A percentile compares a stretch with the other conserved stretches of the same genome.
These are phyloP conservation scores for Ogataea pignaliae DNA, from an alignment of 805 yeast species.

Conservation along the genomic window DNA sequence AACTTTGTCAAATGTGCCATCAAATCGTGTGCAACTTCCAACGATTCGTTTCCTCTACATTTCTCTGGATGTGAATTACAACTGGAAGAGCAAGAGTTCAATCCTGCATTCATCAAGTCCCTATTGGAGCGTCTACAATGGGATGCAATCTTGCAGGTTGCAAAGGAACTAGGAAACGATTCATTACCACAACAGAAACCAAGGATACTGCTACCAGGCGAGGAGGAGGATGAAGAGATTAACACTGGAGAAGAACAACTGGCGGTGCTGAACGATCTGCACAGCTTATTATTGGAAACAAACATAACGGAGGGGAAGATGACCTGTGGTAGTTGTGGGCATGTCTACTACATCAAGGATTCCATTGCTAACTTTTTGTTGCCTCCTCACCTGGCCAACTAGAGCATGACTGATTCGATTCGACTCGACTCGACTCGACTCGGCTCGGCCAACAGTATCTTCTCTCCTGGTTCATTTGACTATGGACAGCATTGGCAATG, in stretches of 20 bases:
- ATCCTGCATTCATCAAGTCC: slow-evolving; percentile 71
- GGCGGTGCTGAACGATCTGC: slow-evolving; percentile 65
- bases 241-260: no score
- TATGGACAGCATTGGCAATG: no score
- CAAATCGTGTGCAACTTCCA: slow-evolving; percentile 68
- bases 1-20: slow-evolving; percentile 95
- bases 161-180: slow-evolving; percentile 67
- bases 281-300: slow-evolving; percentile 75
- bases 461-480: no score
- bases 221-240: slow-evolving; percentile 35
- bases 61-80: slow-evolving; percentile 65
- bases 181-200: slow-evolving; percentile 62
- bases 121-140: slow-evolving; percentile 84
- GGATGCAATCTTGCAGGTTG: slow-evolving; percentile 77
- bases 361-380: slow-evolving; percentile 89
- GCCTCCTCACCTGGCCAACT: slow-evolving; percentile 83
- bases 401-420: not conserved
- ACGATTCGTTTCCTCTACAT: slow-evolving; percentile 75
- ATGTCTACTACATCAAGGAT: slow-evolving; percentile 84
- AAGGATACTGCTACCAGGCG: slow-evolving; percentile 27
- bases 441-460: no score
- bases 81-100: slow-evolving; percentile 76
- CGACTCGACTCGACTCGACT: no score
- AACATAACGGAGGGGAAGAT: slow-evolving; percentile 84
- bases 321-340: slow-evolving; percentile 83